Evolutionary conservation across 1,139 yeast genomes (phyloP).

Genomic region (Yarrowia galli): DNA sequence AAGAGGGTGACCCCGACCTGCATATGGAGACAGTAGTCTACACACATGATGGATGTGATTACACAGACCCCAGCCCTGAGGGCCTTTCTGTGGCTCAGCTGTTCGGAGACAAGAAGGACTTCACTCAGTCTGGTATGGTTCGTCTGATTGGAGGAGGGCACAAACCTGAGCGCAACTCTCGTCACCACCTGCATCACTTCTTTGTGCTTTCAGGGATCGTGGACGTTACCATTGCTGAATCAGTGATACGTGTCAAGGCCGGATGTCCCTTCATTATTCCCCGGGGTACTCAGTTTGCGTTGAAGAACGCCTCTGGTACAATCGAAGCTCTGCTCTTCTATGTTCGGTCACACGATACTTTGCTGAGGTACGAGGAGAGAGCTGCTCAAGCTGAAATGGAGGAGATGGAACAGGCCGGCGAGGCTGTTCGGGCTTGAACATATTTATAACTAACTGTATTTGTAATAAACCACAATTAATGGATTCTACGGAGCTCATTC

Average conservation of each 20-base stretch:
- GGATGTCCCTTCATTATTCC: slow-evolving; percentile 90
- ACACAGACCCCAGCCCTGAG: slow-evolving; percentile 58
- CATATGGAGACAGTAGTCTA: slow-evolving; percentile 59
- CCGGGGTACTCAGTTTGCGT: slow-evolving; percentile 73
- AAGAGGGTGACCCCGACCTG: slow-evolving; percentile 37
- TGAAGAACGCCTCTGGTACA: slow-evolving; percentile 60
- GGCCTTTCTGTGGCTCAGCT: slow-evolving; percentile 69
- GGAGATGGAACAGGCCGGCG: not conserved
- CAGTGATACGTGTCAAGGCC: slow-evolving; percentile 64
- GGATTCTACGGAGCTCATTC: no score
- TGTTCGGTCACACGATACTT: slow-evolving; percentile 59
- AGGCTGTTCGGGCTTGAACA: not conserved
- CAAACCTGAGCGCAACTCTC: slow-evolving; percentile 69
- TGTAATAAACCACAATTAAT: slow-evolving; percentile 5
- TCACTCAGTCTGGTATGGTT: slow-evolving; percentile 79
- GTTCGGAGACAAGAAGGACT: slow-evolving; percentile 70
- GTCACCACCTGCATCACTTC: slow-evolving; percentile 73
- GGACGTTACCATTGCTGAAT: slow-evolving; percentile 69
- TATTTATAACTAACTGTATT: slow-evolving; percentile 32
- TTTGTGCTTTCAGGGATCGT: slow-evolving; percentile 74
- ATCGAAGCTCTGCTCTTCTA: slow-evolving; percentile 71
- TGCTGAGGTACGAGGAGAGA: slow-evolving; percentile 16
- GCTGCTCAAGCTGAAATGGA: slow-evolving; percentile 15
- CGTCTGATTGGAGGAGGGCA: slow-evolving; percentile 64
- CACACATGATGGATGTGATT: slow-evolving; percentile 68